Evolutionary conservation across 2,329 filamentous ascomycete species (phyloP).

Genomic region (Colletotrichum gloeosporioides): DNA sequence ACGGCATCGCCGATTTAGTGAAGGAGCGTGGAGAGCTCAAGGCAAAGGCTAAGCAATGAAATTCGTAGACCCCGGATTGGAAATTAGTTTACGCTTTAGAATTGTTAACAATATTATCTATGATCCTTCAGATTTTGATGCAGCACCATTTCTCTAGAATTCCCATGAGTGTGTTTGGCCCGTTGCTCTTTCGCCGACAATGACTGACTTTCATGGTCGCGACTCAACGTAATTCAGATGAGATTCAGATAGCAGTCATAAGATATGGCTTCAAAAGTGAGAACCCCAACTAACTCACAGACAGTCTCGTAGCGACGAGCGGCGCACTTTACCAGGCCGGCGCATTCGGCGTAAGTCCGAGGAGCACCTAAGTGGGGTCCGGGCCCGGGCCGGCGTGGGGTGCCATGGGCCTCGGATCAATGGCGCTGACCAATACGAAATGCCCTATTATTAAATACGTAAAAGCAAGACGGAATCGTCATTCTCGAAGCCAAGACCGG

Average conservation of each 20-base stretch:
- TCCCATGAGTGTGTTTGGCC: not conserved
- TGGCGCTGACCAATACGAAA: not conserved
- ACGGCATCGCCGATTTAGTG: conserved; percentile 36
- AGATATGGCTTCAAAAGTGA: not conserved
- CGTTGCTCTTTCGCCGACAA: not conserved
- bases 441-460: not conserved
- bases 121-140: not conserved
- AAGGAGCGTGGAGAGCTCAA: conserved; percentile 33
- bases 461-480: not conserved
- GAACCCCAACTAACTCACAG: not conserved
- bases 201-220: not conserved
- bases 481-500: not conserved
- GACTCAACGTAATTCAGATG: not conserved
- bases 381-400: not conserved
- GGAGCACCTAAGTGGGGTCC: not conserved
- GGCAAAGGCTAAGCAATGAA: conserved; percentile 15
- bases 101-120: not conserved
- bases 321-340: not conserved
- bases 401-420: not conserved
- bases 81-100: not conserved
- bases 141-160: not conserved
- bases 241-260: not conserved
- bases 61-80: not conserved
- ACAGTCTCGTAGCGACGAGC: not conserved
- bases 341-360: not conserved